Conservation (phyloP, 2,329 filamentous ascomycete species). For the Tolypocladium tropicale region DNA sequence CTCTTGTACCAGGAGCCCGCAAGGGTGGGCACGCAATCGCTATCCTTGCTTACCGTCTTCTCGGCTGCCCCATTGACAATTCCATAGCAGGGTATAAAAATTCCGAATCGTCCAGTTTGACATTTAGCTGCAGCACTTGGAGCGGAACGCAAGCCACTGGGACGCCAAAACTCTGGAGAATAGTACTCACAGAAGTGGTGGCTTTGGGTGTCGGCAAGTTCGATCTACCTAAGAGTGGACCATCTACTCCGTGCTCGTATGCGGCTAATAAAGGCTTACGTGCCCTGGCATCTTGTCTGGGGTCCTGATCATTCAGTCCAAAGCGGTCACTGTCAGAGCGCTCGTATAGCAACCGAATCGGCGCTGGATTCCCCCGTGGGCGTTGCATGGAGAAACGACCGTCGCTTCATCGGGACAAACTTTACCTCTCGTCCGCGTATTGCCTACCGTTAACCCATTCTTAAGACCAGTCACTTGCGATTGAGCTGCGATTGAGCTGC, state of each 20-base stretch:
- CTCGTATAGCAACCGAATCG: conserved; percentile 37
- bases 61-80: conserved; percentile 62
- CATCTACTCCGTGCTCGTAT: conserved; percentile 43
- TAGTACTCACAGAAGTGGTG: conserved; percentile 43
- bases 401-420: conserved; percentile 36
- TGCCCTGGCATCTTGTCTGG: conserved; percentile 45
- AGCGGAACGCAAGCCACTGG: conserved; percentile 30
- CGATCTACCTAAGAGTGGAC: conserved; percentile 44
- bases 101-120: too few relatives aligned
- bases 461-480: too few relatives aligned
- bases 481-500: too few relatives aligned
- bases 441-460: too few relatives aligned
- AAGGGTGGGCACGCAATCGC: too few relatives aligned
- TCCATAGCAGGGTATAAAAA: too few relatives aligned
- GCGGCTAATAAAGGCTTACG: too few relatives aligned
- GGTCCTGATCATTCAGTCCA: conserved; percentile 40
- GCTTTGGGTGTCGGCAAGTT: conserved; percentile 41
- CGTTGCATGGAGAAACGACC: conserved; percentile 34
- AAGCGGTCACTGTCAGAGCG: conserved; percentile 37
- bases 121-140: conserved; percentile 40
- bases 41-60: conserved; percentile 58
- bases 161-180: conserved; percentile 40
- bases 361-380: conserved; percentile 40
- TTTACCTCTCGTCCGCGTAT: too few relatives aligned
- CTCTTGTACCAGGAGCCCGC: too few relatives aligned